phyloP scores from a whole-genome alignment of 306 rosid species.

The Arachis stenosperma region DNA sequence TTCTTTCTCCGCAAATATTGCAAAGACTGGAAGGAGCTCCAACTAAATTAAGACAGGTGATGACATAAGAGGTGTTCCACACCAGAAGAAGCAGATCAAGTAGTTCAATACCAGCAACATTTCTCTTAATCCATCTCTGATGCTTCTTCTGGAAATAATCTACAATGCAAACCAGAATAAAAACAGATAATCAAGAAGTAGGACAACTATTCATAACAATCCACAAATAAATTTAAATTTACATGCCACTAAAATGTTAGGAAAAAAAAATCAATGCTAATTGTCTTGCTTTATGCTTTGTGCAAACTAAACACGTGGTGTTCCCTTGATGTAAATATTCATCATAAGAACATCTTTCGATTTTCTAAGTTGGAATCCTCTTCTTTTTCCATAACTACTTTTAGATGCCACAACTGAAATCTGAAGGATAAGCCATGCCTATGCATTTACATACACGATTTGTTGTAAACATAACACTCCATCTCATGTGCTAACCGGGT shows the following conservation, averaged over 20 bases:
- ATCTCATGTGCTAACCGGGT: slow-evolving; percentile 44
- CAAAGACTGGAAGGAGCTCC: no score
- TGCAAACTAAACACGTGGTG: neutral
- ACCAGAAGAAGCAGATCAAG: no score
- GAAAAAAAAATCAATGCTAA: neutral
- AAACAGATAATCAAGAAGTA: no score
- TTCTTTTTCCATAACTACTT: slow-evolving; percentile 45
- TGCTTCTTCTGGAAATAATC: no score
- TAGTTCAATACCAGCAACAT: no score
- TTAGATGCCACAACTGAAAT: slow-evolving; percentile 46
- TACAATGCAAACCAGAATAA: no score
- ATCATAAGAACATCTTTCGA: slow-evolving; percentile 20
- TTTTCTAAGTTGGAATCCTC: slow-evolving; percentile 46
- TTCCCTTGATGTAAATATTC: slow-evolving; percentile 44
- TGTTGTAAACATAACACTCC: slow-evolving; percentile 29
- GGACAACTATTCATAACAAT: no score
- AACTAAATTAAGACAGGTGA: no score
- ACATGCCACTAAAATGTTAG: neutral
- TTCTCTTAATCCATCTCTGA: no score
- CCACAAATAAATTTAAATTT: no score
- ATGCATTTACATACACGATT: slow-evolving; percentile 39
- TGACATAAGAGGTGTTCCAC: no score
- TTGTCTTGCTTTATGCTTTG: neutral
- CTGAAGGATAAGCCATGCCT: slow-evolving; percentile 38
- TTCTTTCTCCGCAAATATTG: no score